phyloP scores from a whole-genome alignment of 2,329 filamentous ascomycete genomes.

The Xylariaceae sp. region DNA sequence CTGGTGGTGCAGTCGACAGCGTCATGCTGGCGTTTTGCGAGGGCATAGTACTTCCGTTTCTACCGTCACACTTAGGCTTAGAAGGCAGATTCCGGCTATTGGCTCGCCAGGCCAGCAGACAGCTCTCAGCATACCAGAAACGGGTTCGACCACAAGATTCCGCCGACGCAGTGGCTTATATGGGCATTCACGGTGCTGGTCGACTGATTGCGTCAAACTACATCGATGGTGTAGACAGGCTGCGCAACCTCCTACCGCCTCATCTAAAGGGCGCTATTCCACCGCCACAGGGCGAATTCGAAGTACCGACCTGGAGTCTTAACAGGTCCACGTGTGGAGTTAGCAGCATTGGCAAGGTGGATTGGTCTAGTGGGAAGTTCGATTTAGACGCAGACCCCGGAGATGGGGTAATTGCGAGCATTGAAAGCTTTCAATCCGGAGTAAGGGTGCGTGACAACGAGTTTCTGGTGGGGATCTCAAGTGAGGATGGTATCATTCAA shows the following conservation, averaged over 20 bases:
- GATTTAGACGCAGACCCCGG: slow-evolving; percentile 20
- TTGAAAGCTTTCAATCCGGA: slow-evolving; percentile 15
- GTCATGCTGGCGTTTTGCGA: slow-evolving; percentile 26
- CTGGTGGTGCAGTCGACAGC: no score
- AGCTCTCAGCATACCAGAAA: slow-evolving; percentile 26
- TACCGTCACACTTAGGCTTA: slow-evolving; percentile 20
- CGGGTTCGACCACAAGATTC: neutral
- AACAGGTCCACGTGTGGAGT: slow-evolving; percentile 19
- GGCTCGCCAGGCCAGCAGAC: slow-evolving; percentile 22
- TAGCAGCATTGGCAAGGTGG: slow-evolving; percentile 23
- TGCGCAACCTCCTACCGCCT: slow-evolving; percentile 15
- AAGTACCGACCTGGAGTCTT: slow-evolving; percentile 4
- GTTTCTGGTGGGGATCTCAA: slow-evolving; percentile 23
- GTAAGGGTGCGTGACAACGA: slow-evolving; percentile 22
- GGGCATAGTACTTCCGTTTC: slow-evolving; percentile 26
- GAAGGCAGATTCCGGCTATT: slow-evolving; percentile 25
- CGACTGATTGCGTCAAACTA: slow-evolving; percentile 28
- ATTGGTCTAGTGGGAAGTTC: slow-evolving; percentile 18
- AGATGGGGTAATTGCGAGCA: slow-evolving; percentile 20
- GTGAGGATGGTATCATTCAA: slow-evolving; percentile 19
- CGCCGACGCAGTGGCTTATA: slow-evolving; percentile 13
- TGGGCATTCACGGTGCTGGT: slow-evolving; percentile 20
- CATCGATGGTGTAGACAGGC: slow-evolving; percentile 24
- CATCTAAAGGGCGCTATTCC: slow-evolving; percentile 6
- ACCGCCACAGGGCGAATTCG: slow-evolving; percentile 14